Base-by-base conservation (phyloP, 495 filamentous ascomycete genomes). In the Diplogelasinospora grovesii region DNA sequence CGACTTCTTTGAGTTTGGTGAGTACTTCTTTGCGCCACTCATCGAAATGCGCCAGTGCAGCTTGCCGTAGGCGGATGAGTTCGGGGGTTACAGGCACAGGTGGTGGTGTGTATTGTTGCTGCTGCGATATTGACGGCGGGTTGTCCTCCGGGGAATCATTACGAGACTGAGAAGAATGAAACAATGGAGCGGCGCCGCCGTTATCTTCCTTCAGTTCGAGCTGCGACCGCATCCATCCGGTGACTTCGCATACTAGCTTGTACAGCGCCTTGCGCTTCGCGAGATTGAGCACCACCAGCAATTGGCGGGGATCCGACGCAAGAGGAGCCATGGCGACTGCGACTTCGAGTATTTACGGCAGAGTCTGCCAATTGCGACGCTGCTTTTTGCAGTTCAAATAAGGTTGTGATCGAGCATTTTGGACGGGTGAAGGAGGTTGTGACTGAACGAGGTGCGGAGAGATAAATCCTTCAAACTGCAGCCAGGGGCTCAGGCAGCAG, bases 251-350 rank as follows among this genome's bases (percentile, higher is more conserved):
- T 16, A 67, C 44, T 16, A 71, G 63, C 13, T 36, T 49, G 45
- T 67, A 66, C 14, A 68, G 58, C 3, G 55, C 63, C 40, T 57
- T 62, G 45, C 68, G 65, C 22, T 56, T 57, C 18, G 61, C 55
- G 35, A 52, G 57, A 35, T 68, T 64, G n/a, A 72, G 49, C 7
- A 64, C 58, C 6, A 68, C 46, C n/a, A 66, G 63, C 19, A 71
- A 34, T 22, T 65, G 65, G 33, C 65, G 57, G 11, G 68, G 68
- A 24, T 71, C 68, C 22, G 22, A 61, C 21, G 57, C 64, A 18
- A 67, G 59, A 25, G 66, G 68, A 31, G 68, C 66, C 68, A 71
- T 71, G 21, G 15, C n/a, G n/a, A n/a, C n/a, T n/a, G n/a, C n/a
- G n/a, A n/a, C n/a, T n/a, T n/a, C n/a, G n/a, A n/a, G n/a, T n/a